phyloP scores from a whole-genome alignment of 441 rosid genomes.

The Hypseocharis bilobata region DNA sequence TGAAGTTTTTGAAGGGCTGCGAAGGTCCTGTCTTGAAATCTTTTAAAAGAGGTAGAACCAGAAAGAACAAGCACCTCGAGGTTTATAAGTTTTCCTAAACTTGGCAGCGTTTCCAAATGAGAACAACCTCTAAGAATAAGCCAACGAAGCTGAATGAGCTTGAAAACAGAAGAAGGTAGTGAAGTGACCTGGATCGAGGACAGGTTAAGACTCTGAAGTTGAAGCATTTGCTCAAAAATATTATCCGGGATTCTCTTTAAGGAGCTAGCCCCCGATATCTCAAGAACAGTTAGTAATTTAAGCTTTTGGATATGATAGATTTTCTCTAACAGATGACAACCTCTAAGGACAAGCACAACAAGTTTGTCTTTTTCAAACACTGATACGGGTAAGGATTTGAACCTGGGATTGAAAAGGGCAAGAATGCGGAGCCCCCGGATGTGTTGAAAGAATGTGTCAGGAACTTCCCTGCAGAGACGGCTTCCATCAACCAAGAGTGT shows the following conservation, averaged over 20 bases:
- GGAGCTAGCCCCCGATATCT: conserved; percentile 42
- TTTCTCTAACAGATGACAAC: conserved; percentile 30
- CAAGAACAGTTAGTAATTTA: conserved; percentile 30
- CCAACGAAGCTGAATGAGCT: conserved; percentile 32
- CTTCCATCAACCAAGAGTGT: conserved; percentile 43
- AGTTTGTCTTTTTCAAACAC: conserved; percentile 18
- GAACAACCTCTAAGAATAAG: conserved; percentile 44
- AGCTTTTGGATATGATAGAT: conserved; percentile 25
- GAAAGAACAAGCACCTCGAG: conserved; percentile 54
- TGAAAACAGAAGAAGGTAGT: conserved; percentile 29
- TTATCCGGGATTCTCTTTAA: conserved; percentile 23
- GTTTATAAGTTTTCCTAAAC: conserved; percentile 16
- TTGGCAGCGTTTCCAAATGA: conserved; percentile 30
- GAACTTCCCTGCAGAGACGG: conserved; percentile 27
- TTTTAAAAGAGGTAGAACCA: conserved; percentile 28
- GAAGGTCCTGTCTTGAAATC: conserved; percentile 28
- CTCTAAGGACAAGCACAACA: conserved; percentile 41
- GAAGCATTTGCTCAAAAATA: conserved; percentile 23
- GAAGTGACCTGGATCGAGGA: conserved; percentile 27
- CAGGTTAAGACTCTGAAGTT: conserved; percentile 43
- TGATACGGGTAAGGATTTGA: conserved; percentile 20
- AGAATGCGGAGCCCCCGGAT: conserved; percentile 32
- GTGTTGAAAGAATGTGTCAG: conserved; percentile 18
- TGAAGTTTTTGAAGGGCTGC: conserved; percentile 25
- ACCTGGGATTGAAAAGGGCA: conserved; percentile 34